Evolutionary conservation across 805 yeast genomes (phyloP).

Genomic region (Ogataea ramenticola): DNA sequence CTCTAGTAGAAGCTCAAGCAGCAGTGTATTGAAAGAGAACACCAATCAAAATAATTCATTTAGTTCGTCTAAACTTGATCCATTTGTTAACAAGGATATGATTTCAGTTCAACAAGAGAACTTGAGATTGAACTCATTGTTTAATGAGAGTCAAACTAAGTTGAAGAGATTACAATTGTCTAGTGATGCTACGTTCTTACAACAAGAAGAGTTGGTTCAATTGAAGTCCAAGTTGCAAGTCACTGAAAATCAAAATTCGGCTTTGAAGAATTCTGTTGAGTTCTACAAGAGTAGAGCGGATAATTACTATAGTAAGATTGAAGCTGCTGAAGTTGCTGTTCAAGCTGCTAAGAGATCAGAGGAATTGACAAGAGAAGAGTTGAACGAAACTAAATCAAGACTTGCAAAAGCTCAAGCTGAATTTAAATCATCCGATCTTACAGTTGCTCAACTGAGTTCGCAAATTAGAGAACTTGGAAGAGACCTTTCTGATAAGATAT

Average conservation of each 20-base stretch:
- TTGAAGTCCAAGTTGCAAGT: constrained; percentile 53
- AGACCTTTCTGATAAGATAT: constrained; percentile 46
- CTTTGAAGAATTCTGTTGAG: constrained; percentile 46
- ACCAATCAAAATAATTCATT: constrained; percentile 9
- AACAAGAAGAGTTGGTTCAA: constrained; percentile 31
- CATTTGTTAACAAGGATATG: constrained; percentile 15
- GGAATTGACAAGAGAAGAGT: constrained; percentile 42
- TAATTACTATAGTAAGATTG: constrained; percentile 64
- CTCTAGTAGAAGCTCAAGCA: constrained; percentile 15
- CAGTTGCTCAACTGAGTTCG: constrained; percentile 44
- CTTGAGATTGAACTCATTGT: constrained; percentile 25
- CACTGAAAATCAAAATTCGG: constrained; percentile 45
- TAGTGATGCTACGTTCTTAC: constrained; percentile 21
- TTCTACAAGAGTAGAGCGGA: constrained; percentile 69
- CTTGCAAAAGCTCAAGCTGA: constrained; percentile 46
- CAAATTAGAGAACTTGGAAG: constrained; percentile 47
- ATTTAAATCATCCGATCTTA: constrained; percentile 43
- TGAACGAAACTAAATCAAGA: constrained; percentile 40
- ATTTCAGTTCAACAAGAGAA: constrained; percentile 25
- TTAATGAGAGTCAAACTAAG: constrained; percentile 28
- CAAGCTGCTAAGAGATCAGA: constrained; percentile 58
- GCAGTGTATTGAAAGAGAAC: constrained; percentile 24
- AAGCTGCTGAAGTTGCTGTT: constrained; percentile 70
- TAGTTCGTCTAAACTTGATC: constrained; percentile 6
- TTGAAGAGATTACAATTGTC: constrained; percentile 22